phyloP scores from a whole-genome alignment of 2,329 filamentous ascomycete species.

The Beauveria asiatica region DNA sequence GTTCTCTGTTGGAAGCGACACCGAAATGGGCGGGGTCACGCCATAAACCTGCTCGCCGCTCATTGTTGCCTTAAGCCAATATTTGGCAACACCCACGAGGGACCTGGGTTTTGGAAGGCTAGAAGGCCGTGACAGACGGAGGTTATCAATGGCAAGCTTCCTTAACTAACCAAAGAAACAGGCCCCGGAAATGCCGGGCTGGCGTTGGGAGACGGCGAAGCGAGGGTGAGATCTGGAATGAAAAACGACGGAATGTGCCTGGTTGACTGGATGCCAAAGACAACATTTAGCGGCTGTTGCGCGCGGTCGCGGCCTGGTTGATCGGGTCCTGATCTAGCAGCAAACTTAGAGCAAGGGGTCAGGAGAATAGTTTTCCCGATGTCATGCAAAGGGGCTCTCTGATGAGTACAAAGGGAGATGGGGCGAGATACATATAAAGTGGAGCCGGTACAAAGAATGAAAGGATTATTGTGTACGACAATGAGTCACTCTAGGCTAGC shows the following conservation, averaged over 20 bases:
- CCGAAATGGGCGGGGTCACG: slow-evolving; percentile 78
- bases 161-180: not conserved
- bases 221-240: not conserved
- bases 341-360: not conserved
- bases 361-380: slow-evolving; percentile 3
- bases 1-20: slow-evolving; percentile 61
- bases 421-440: not conserved
- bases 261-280: not conserved
- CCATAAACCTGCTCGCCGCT: slow-evolving; percentile 42
- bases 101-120: not conserved
- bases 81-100: not conserved
- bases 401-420: slow-evolving; percentile 1
- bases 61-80: slow-evolving; percentile 20
- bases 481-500: not conserved
- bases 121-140: not conserved
- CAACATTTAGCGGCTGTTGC: not conserved
- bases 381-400: not conserved
- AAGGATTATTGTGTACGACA: too few relatives aligned
- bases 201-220: not conserved
- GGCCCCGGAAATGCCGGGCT: not conserved
- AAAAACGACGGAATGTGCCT: not conserved
- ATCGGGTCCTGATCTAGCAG: too few relatives aligned
- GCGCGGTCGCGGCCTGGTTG: not conserved
- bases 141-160: slow-evolving; percentile 8
- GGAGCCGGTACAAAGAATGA: not conserved